Base-by-base conservation (phyloP, 1,284 basidiomycete species). In the Coriolopsis trogii region DNA sequence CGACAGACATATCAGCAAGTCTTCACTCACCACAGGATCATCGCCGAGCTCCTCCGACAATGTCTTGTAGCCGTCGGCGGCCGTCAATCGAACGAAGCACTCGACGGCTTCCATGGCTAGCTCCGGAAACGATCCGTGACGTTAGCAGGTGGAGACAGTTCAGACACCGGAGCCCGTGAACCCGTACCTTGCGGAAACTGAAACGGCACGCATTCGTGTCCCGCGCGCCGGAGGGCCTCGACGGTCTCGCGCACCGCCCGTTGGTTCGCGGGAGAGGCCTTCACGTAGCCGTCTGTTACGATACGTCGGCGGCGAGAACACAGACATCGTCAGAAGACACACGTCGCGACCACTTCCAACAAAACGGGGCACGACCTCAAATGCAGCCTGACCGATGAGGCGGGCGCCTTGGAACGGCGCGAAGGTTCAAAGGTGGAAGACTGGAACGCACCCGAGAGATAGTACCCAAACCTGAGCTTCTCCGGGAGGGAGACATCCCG, bases 161-260 rank as follows among this genome's bases (percentile, higher is more conserved):
- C n/a, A n/a, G n/a, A n/a, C n/a, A n/a, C n/a, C n/a, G n/a, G n/a
- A n/a, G n/a, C n/a, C 33, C n/a, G 33, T 13, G 13, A 12, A 49
- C 28, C 21, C 16, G 60, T 59, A 81, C 86, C 71, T 45, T 75
- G 67, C 21, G 79, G 76, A 3, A 78, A 65, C 61, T 77, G 65
- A 67, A 91, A 80, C 66, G 87, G 83, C 31, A 92, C 69, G 53
- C 89, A 90, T 66, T 93, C 89, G 63, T 95, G 91, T 10, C 91
- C 93, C 44, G 78, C 74, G 54, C 74, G 73, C 28, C 75, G 70
- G 39, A 96, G 71, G 0, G 86, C 87, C 6, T 81, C 77, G 5
- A 92, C 81, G 6, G 87, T 82, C 66, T 91, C 86, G n/a, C 81
- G 65, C 8, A 97, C 85, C 0, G 92, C 93, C 30, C 95, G 78